Base-by-base conservation (phyloP, 202 grass and related monocot genomes). In the Dendrocalamus latiflorus region DNA sequence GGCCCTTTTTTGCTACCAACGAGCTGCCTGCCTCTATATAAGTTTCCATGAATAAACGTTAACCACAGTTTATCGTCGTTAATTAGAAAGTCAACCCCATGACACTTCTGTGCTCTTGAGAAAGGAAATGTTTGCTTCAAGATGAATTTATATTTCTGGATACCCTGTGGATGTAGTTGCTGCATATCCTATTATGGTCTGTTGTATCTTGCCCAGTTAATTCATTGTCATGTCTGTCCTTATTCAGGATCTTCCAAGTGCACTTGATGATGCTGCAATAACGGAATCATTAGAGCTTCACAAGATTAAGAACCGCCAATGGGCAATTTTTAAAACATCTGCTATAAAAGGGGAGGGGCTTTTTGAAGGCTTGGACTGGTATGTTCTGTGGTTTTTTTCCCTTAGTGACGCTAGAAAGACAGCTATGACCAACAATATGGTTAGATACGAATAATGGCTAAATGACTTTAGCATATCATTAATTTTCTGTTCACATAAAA, bases 331-430 rank as follows among this genome's bases (percentile, higher is more conserved):
- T 72, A 99, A 99, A 82, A 95, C 96, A 50, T 99, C 96, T 75
- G 96, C 93, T 38, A 92, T 98, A 71, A 98, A 99, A 92, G 96
- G 96, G 65, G 96, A 99, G 80, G 96, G 96, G 1, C 93, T 99
- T 80, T 99, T 99, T 69, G 96, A 96, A 95, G 96, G 96, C 41
- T 89, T 99, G 89, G 93, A 99, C 76, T 99, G 96, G 93, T 95
- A 89, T 78, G 87, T 86, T 55, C 8, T 22, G 2, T 70, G 14
- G n/a, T n/a, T n/a, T n/a, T n/a, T n/a, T n/a, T n/a, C n/a, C n/a
- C n/a, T 45, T 22, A 34, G 36, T 41, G 41, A 54, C 10, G 1
- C 17, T 41, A 70, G 22, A 62, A 72, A 69, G 39, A 81, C 48
- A 39, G n/a, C n/a, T 75, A 17, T 70, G 75, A 18, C 51, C 41